These are phyloP conservation scores for Clavulina sp. DNA, from an alignment of 768 basidiomycete genomes.

Conservation along the genomic window DNA sequence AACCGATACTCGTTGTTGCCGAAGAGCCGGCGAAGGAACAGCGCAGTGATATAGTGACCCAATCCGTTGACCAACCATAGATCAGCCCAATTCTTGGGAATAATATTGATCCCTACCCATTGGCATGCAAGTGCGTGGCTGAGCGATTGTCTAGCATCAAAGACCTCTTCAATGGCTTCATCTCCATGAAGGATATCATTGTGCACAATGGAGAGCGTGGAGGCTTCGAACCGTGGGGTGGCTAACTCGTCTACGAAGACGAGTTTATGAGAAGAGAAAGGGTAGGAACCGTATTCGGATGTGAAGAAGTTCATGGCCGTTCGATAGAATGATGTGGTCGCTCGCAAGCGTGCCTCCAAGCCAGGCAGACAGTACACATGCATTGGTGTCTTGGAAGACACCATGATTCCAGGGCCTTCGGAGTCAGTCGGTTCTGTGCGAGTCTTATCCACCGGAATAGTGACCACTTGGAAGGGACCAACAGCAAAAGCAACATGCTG, in stretches of 20 bases:
- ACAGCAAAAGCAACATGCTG: constrained; percentile 94
- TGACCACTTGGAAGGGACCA: constrained; percentile 74
- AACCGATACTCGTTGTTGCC: constrained; percentile 97
- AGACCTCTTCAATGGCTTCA: constrained; percentile 80
- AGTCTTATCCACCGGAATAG: constrained; percentile 38
- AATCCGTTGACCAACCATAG: constrained; percentile 95
- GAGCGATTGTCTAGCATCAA: constrained; percentile 74
- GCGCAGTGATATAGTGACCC: constrained; percentile 73
- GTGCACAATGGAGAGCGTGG: constrained; percentile 63
- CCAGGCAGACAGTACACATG: constrained; percentile 90
- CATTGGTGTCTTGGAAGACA: constrained; percentile 47
- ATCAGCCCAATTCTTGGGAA: constrained; percentile 84
- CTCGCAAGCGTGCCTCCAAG: constrained; percentile 48
- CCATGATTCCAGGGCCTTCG: constrained; percentile 20
- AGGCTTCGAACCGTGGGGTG: constrained; percentile 63
- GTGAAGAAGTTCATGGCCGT: constrained; percentile 86
- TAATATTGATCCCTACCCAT: constrained; percentile 94
- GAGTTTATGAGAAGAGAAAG: constrained; percentile 85
- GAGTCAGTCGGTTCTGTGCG: constrained; percentile 19
- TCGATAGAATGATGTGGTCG: constrained; percentile 61
- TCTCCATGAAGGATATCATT: constrained; percentile 74
- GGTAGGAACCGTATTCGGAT: constrained; percentile 87
- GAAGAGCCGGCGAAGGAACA: constrained; percentile 71
- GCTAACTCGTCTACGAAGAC: constrained; percentile 87
- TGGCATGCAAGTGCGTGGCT: constrained; percentile 84